Base-by-base conservation (phyloP, 2,329 filamentous ascomycete genomes). In the Decorospora gaudefroyi region DNA sequence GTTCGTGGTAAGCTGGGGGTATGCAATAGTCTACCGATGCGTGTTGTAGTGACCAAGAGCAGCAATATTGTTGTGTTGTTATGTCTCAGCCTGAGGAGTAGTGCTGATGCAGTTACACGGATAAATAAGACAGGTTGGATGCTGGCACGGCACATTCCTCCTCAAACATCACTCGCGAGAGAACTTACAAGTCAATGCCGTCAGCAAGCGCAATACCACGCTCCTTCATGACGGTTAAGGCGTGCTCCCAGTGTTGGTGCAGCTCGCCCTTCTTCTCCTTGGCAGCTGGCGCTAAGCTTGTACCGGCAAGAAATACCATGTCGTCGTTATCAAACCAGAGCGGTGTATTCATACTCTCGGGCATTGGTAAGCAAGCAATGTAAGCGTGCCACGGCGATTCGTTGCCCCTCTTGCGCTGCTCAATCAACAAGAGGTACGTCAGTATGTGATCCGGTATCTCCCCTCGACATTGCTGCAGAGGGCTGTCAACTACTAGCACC, bases 321-420 rank as follows among this genome's bases (percentile, higher is more conserved):
- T 73, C 70, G 13, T 66, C 57, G 3, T 67, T 55, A 16, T 61
- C 41, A 36, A 71, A 72, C 62, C 63, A 72, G 6, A 72, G 46
- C 11, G 70, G 66, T 9, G 70, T 71, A n/a, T 55, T 63, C 61
- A 73, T 60, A 11, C 47, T 50, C 15, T 64, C 53, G 9, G 57
- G 46, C 8, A 17, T 49, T 8, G 70, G 70, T 31, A 73, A 55
- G 32, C 62, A 64, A 13, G 53, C 50, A 35, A 73, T 64, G 45
- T 73, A 73, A 18, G 63, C 54, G 17, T 58, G 37, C 70, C 70
- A 73, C 46, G 55, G 60, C 10, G 67, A 69, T 1, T 52, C 40
- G n/a, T 22, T 53, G 35, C 34, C 55, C 47, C 39, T 57, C 19
- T 40, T 50, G 22, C 54, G 54, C 49, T 72, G 67, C 50, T 72